Conservation (phyloP, 345 rosid genomes). For the Gossypium sturtianum region DNA sequence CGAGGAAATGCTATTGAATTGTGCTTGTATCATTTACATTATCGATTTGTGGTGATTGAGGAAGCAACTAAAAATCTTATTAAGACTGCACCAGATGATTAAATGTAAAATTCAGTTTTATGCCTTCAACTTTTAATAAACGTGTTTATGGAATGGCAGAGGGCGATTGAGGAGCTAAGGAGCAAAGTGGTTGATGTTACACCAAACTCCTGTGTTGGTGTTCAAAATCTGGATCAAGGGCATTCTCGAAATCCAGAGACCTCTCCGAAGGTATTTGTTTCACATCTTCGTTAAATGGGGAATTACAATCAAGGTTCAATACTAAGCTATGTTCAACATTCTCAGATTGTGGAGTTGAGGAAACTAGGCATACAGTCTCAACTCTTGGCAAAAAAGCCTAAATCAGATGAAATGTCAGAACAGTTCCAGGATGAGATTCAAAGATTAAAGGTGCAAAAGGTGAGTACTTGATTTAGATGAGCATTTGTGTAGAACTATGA, state of each 20-base stretch:
- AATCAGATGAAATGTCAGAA: slow-evolving; percentile 42
- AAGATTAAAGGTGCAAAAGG: slow-evolving; percentile 82
- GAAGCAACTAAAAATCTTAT: background rate
- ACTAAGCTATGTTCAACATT: slow-evolving; percentile 9
- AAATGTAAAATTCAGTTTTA: background rate
- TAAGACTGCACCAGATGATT: background rate
- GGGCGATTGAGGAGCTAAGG: slow-evolving; percentile 59
- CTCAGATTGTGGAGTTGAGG: slow-evolving; percentile 55
- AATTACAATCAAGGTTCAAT: background rate
- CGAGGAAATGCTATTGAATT: background rate
- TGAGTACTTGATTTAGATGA: slow-evolving; percentile 19
- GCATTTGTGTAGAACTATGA: background rate
- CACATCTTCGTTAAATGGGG: background rate
- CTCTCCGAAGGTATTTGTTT: slow-evolving; percentile 47
- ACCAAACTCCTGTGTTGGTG: slow-evolving; percentile 38
- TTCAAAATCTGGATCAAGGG: slow-evolving; percentile 39
- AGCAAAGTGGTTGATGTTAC: slow-evolving; percentile 40
- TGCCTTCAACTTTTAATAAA: background rate
- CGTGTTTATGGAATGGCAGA: slow-evolving; percentile 32
- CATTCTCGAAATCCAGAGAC: slow-evolving; percentile 50
- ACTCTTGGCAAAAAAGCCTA: slow-evolving; percentile 49
- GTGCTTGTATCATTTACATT: background rate
- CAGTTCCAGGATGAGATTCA: slow-evolving; percentile 54
- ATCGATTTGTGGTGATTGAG: background rate
- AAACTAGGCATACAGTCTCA: slow-evolving; percentile 51